These are phyloP conservation scores for Trichoderma atrobrunneum DNA, from an alignment of 2,329 filamentous ascomycete species.

Conservation along the genomic window DNA sequence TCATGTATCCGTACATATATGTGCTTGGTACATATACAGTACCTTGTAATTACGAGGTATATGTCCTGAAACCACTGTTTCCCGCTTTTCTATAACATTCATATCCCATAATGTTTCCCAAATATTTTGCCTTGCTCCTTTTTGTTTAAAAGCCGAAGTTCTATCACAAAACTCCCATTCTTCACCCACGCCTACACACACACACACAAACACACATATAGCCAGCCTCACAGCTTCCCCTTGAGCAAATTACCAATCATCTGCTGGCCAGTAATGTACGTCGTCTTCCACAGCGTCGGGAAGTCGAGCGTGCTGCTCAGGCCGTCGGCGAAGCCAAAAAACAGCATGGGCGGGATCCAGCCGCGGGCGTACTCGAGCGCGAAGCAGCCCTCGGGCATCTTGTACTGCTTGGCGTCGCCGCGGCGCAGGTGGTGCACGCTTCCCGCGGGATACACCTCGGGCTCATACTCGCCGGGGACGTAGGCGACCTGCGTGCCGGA, in stretches of 20 bases:
- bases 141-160: background rate
- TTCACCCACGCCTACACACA: background rate
- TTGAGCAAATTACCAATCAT: slow-evolving; percentile 71
- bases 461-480: slow-evolving; percentile 62
- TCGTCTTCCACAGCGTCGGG: slow-evolving; percentile 79
- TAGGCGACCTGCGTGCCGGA: slow-evolving; percentile 74
- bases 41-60: background rate
- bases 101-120: background rate
- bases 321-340: slow-evolving; percentile 82
- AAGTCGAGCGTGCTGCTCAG: slow-evolving; percentile 80
- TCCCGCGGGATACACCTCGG: slow-evolving; percentile 68
- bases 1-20: background rate
- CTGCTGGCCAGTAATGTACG: slow-evolving; percentile 67
- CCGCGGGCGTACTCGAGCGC: slow-evolving; percentile 81
- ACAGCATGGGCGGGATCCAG: slow-evolving; percentile 91
- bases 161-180: background rate
- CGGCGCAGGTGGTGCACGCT: slow-evolving; percentile 69
- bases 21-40: background rate
- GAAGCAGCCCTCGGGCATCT: slow-evolving; percentile 73
- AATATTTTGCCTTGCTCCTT: background rate
- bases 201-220: background rate
- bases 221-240: slow-evolving; percentile 57
- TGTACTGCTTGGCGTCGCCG: slow-evolving; percentile 77
- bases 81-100: background rate
- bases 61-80: background rate